Evolutionary conservation across 352 stramenopile species (phyloP).

Genomic region (Thalassiosira ordinaria): DNA sequence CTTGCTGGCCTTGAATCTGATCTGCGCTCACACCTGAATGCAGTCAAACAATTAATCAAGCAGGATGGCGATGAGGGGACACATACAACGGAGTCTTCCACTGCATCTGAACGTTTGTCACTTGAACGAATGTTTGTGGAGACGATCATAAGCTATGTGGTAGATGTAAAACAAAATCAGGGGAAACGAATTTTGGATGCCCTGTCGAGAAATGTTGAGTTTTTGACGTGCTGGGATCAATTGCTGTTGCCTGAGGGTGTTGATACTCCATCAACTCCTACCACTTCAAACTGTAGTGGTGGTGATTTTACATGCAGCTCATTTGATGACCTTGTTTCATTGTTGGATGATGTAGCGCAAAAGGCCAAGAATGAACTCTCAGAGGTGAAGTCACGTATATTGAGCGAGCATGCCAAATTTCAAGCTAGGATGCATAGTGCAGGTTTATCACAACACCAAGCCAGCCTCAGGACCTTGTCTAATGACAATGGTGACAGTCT

Average conservation of each 20-base stretch:
- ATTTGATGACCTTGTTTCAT: not conserved
- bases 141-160: constrained; percentile 5
- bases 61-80: constrained; percentile 27
- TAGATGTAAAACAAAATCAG: constrained; percentile 1
- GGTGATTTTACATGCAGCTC: not conserved
- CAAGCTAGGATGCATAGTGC: constrained; percentile 5
- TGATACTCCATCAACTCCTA: not conserved
- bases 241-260: constrained; percentile 3
- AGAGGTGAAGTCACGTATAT: constrained; percentile 1
- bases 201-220: constrained; percentile 1
- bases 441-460: not conserved
- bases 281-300: not conserved
- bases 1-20: constrained; percentile 1
- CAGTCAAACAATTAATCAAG: constrained; percentile 14
- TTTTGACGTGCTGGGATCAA: constrained; percentile 20
- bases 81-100: constrained; percentile 28
- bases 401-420: constrained; percentile 11
- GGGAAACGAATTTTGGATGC: not conserved
- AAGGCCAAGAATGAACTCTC: constrained; percentile 1
- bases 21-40: constrained; percentile 2
- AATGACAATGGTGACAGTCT: too few relatives aligned
- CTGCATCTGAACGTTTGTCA: constrained; percentile 14
- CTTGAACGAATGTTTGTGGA: constrained; percentile 28
- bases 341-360: not conserved
- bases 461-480: too few relatives aligned